Conservation (phyloP, 2,329 filamentous ascomycete genomes). For the Venturia asperata region DNA sequence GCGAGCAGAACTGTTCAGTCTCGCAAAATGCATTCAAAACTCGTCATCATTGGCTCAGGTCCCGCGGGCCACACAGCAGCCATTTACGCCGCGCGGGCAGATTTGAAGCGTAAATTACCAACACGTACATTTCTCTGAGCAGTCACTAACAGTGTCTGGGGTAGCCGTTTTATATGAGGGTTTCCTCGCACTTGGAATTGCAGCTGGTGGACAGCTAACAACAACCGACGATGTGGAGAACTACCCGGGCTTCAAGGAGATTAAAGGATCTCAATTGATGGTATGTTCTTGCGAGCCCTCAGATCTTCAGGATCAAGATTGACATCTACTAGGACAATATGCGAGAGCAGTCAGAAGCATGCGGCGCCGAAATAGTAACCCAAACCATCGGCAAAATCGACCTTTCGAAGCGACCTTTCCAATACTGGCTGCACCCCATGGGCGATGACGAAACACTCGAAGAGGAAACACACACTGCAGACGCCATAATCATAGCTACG, state of each 20-base stretch:
- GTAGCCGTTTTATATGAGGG: constrained; percentile 88
- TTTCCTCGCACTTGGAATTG: constrained; percentile 94
- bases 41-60: constrained; percentile 83
- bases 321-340: constrained; percentile 61
- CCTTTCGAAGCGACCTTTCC: constrained; percentile 75
- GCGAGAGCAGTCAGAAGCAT: constrained; percentile 82
- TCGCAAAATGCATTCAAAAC: constrained; percentile 80
- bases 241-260: constrained; percentile 88
- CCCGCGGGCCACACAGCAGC: constrained; percentile 96
- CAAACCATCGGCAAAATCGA: constrained; percentile 90
- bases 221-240: constrained; percentile 99
- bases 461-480: constrained; percentile 68
- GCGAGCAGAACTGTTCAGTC: constrained; percentile 26
- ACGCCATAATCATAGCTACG: constrained; percentile 88
- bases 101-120: constrained; percentile 66
- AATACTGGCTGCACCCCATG: constrained; percentile 65
- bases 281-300: constrained; percentile 34
- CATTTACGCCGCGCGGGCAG: constrained; percentile 89
- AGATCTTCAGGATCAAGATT: background rate
- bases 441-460: constrained; percentile 72
- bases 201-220: constrained; percentile 91
- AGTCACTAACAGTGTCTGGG: constrained; percentile 23
- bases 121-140: background rate
- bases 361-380: constrained; percentile 86
- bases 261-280: constrained; percentile 86